Percentiles rank a stretch among this genome's conserved stretches.
Conservation (phyloP, 1,284 basidiomycete species). For the Tilletia caries region DNA sequence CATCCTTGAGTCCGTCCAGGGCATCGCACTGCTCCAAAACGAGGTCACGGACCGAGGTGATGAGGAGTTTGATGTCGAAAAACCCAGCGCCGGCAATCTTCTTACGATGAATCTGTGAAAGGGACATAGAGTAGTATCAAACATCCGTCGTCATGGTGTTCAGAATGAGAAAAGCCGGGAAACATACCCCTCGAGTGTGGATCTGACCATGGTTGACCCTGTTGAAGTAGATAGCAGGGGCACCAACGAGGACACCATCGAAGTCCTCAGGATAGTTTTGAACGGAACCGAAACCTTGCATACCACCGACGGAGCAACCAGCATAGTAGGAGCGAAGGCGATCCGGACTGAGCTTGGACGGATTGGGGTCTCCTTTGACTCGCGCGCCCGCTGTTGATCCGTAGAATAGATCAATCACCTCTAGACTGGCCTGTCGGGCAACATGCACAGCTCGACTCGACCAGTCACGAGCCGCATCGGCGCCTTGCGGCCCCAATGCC, state of each 20-base stretch:
- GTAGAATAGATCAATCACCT: conserved; percentile 23
- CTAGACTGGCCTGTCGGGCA: conserved; percentile 13
- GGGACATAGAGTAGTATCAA: too few species aligned
- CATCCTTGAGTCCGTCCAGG: conserved; percentile 53
- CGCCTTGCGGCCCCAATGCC: conserved; percentile 21
- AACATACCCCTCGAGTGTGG: conserved; percentile 23
- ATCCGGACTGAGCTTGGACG: not conserved
- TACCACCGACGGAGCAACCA: conserved; percentile 50
- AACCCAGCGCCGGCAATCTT: not conserved
- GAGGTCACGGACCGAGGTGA: conserved; percentile 30
- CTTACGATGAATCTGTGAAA: conserved; percentile 13
- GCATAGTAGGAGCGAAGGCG: conserved; percentile 19
- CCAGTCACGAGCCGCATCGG: conserved; percentile 20
- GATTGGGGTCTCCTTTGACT: conserved; percentile 7
- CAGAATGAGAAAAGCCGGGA: too few species aligned
- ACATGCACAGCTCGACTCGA: conserved; percentile 20
- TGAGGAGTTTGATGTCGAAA: not conserved
- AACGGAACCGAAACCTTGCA: conserved; percentile 38
- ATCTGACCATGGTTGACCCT: conserved; percentile 31
- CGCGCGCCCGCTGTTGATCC: conserved; percentile 18
- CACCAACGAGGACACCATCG: conserved; percentile 50
- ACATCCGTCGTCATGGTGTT: too few species aligned
- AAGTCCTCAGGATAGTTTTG: conserved; percentile 45
- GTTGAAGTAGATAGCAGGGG: conserved; percentile 46
- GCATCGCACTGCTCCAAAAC: conserved; percentile 54